Evolutionary conservation across 192 early-diverging fungal species (phyloP), one percentile per base, ranked within the genome.

Genomic region (Gigaspora rosea): DNA sequence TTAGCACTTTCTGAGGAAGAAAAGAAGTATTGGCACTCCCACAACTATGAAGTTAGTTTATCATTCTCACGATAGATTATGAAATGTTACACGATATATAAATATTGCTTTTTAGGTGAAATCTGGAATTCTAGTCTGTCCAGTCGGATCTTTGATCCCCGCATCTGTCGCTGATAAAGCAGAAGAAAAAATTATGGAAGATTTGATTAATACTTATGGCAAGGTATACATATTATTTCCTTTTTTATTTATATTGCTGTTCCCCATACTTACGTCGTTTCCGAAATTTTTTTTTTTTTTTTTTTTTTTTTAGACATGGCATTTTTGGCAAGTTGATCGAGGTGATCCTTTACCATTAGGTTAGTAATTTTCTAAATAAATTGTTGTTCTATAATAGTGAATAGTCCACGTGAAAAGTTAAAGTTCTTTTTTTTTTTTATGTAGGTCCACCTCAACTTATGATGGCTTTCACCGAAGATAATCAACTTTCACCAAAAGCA

Each of bases 21-120:
- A 76, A 87, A 87, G 51, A 80, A 78, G 57, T 87, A 78, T 72
- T 90, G 89, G 89, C 89, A 88, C 74, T 88, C 86, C 10, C 89
- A 90, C 76, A 77, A 81, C 16, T 86, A 80, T 71, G 89, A 90
- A 78, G 84, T 88, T 59, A 81, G 84, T 41, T 41, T 41, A 41
- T 41, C 36, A 2, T 41, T 41, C 36, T 41, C 36, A 41, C 36
- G 36, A n/a, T n/a, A n/a, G n/a, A n/a, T n/a, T n/a, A n/a, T n/a
- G n/a, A n/a, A n/a, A n/a, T n/a, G 36, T 5, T 2, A 41, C 5
- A 41, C 5, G 36, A 41, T 5, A 41, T 41, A 41, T 41, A 18
- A 54, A 54, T 54, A 54, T 18, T 54, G 36, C 12, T 12, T 54
- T 54, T 12, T 54, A 54, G 52, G 52, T 54, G 9, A 63, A 63